Conservation (phyloP, 495 filamentous ascomycete genomes). For the Podospora pseudocomata region DNA sequence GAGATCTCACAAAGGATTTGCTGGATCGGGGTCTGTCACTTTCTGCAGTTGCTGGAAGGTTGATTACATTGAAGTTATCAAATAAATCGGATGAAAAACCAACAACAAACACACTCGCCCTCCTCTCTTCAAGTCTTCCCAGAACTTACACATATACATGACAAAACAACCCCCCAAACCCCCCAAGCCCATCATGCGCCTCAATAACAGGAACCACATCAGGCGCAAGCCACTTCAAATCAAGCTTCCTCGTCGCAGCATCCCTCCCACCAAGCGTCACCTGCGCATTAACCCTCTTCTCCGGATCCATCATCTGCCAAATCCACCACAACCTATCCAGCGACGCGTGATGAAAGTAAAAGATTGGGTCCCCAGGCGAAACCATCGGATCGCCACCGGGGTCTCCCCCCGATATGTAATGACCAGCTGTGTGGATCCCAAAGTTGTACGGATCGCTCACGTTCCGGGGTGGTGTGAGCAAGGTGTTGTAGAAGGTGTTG, state of each 20-base stretch:
- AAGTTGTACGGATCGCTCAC: conserved; percentile 36
- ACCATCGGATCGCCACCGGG: conserved; percentile 55
- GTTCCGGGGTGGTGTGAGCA: conserved; percentile 43
- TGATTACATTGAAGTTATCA: no score
- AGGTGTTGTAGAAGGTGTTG: conserved; percentile 50
- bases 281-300: conserved; percentile 21
- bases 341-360: conserved; percentile 61
- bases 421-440: conserved; percentile 58
- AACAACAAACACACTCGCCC: no score
- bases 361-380: conserved; percentile 59
- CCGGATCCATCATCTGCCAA: conserved; percentile 49
- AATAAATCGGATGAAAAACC: no score
- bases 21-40: no score
- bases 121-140: neutral
- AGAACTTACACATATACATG: conserved; percentile 34
- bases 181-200: conserved; percentile 36
- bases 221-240: conserved; percentile 35
- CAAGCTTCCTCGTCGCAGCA: conserved; percentile 21
- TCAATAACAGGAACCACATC: conserved; percentile 31
- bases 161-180: conserved; percentile 33
- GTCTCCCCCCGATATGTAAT: conserved; percentile 59
- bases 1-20: no score
- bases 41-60: no score
- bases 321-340: conserved; percentile 62
- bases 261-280: conserved; percentile 17